These are phyloP conservation scores for Aspergillus calidoustus DNA, from an alignment of 2,329 filamentous ascomycete genomes.

Conservation along the genomic window DNA sequence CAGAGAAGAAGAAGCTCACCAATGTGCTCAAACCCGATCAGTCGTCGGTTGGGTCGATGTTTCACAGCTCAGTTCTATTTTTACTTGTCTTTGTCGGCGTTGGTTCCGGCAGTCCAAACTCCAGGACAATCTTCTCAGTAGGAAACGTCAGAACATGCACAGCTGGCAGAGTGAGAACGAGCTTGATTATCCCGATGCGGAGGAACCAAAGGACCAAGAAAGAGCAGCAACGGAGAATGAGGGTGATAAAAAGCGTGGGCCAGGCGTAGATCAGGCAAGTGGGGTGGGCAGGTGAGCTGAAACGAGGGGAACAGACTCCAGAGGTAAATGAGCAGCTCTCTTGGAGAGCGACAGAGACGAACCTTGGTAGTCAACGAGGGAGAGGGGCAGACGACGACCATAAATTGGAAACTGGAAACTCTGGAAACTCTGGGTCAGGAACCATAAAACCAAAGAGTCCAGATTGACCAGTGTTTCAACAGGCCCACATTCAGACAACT, in stretches of 20 bases:
- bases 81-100: slow-evolving; percentile 16
- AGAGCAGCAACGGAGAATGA: slow-evolving; percentile 19
- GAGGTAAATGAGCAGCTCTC: slow-evolving; percentile 2
- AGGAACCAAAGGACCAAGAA: slow-evolving; percentile 23
- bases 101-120: slow-evolving; percentile 8
- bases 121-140: not conserved
- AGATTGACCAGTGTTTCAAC: slow-evolving; percentile 32
- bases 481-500: slow-evolving; percentile 7
- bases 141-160: slow-evolving; percentile 2
- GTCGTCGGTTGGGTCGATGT: slow-evolving; percentile 16
- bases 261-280: slow-evolving; percentile 24
- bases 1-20: slow-evolving; percentile 20
- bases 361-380: slow-evolving; percentile 17
- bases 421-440: slow-evolving; percentile 8
- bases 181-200: slow-evolving; percentile 17
- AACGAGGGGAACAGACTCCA: slow-evolving; percentile 6
- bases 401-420: not conserved
- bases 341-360: slow-evolving; percentile 3
- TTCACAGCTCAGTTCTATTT: slow-evolving; percentile 26
- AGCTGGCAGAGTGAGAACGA: slow-evolving; percentile 10
- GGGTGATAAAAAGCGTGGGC: slow-evolving; percentile 23
- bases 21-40: slow-evolving; percentile 8
- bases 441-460: not conserved
- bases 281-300: slow-evolving; percentile 24
- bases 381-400: not conserved